phyloP scores from a whole-genome alignment of 352 stramenopile species.

The Globisporangium yorkense region DNA sequence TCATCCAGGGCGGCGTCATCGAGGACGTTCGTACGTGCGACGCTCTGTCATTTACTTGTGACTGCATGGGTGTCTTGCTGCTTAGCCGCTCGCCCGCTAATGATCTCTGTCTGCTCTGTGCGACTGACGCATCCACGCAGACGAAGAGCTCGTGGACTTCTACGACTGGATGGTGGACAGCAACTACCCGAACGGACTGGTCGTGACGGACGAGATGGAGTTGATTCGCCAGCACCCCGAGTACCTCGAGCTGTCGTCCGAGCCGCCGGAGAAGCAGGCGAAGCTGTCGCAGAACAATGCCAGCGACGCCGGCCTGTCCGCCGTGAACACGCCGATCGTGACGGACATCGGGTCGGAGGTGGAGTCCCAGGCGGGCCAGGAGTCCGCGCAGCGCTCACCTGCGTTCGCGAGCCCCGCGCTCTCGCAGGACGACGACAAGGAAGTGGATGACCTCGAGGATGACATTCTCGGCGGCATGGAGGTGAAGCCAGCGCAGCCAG shows the following conservation, averaged over 20 bases:
- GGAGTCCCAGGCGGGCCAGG: slow-evolving; percentile 49
- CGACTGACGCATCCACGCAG: slow-evolving; percentile 6
- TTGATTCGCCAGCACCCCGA: slow-evolving; percentile 78
- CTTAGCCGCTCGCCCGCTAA: neutral
- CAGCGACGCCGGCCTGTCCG: slow-evolving; percentile 33
- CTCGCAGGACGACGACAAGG: slow-evolving; percentile 64
- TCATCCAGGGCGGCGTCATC: slow-evolving; percentile 62
- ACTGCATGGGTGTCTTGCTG: neutral
- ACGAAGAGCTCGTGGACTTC: slow-evolving; percentile 84
- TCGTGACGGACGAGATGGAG: slow-evolving; percentile 77
- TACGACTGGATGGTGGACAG: slow-evolving; percentile 85
- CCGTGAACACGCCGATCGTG: slow-evolving; percentile 61
- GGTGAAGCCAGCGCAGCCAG: slow-evolving; percentile 33
- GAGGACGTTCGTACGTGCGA: slow-evolving; percentile 67
- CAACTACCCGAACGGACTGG: slow-evolving; percentile 59
- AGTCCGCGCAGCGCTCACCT: slow-evolving; percentile 63
- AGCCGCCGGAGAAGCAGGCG: slow-evolving; percentile 29
- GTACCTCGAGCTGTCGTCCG: slow-evolving; percentile 61
- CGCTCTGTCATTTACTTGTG: neutral
- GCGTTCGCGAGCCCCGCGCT: slow-evolving; percentile 49
- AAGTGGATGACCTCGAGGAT: slow-evolving; percentile 74
- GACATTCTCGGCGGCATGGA: slow-evolving; percentile 73
- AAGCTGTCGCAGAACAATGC: slow-evolving; percentile 21
- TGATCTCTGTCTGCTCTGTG: neutral
- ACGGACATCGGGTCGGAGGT: slow-evolving; percentile 64